These are phyloP conservation scores for Pseudogymnoascus verrucosus DNA, from an alignment of 2,329 filamentous ascomycete genomes.

Conservation along the genomic window DNA sequence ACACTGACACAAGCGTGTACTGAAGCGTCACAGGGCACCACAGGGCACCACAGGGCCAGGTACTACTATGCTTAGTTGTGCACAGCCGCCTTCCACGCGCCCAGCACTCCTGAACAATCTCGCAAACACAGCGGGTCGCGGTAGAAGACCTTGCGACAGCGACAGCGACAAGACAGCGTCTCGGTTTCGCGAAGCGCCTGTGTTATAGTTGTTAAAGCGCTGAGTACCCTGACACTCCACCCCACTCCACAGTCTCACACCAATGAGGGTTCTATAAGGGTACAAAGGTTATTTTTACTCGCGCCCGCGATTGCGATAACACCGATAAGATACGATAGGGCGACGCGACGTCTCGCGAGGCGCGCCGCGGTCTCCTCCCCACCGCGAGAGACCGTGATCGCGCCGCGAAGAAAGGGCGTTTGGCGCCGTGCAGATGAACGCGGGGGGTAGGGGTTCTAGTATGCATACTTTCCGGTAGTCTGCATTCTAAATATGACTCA, in stretches of 20 bases:
- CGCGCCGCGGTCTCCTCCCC: background rate
- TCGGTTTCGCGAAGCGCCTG: background rate
- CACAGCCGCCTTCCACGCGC: background rate
- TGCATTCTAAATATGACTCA: slow-evolving; percentile 27
- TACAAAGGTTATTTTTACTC: background rate
- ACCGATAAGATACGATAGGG: background rate
- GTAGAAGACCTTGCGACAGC: background rate
- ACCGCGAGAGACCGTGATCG: background rate
- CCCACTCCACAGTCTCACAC: background rate
- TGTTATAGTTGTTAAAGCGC: background rate
- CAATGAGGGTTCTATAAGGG: background rate
- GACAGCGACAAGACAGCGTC: background rate
- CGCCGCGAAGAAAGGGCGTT: background rate
- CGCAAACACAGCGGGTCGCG: background rate
- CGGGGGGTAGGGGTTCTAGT: background rate
- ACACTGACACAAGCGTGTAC: background rate
- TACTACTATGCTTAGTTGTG: background rate
- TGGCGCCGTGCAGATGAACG: background rate
- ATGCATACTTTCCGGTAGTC: background rate
- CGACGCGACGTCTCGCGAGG: background rate
- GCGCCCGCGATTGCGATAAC: background rate
- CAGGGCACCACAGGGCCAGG: background rate
- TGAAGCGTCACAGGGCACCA: background rate
- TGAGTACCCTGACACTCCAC: background rate
- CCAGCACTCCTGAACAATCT: background rate